Evolutionary conservation across 495 filamentous ascomycete genomes (phyloP).

Genomic region (Penicillium paradoxum): DNA sequence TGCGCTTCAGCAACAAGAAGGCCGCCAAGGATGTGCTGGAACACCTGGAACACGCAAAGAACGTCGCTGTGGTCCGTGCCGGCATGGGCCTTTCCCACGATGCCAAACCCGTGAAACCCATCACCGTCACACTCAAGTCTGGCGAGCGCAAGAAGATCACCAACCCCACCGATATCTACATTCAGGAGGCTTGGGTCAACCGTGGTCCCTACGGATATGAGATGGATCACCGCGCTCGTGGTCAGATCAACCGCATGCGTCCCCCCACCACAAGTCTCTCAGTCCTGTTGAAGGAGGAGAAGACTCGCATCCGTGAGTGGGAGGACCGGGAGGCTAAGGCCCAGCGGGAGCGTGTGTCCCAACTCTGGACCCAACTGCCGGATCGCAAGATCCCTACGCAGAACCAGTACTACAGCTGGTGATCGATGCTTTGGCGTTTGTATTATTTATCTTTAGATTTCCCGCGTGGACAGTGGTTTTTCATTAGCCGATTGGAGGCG

Average conservation of each 20-base stretch:
- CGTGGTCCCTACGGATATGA: conserved; percentile 56
- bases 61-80: conserved; percentile 66
- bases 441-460: conserved; percentile 25
- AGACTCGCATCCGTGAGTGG: conserved; percentile 73
- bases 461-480: conserved; percentile 11
- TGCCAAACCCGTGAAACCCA: conserved; percentile 32
- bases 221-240: conserved; percentile 64
- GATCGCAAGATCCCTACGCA: conserved; percentile 59
- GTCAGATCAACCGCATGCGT: conserved; percentile 54
- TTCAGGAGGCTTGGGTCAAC: conserved; percentile 88
- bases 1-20: conserved; percentile 94
- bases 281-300: conserved; percentile 85
- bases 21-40: conserved; percentile 71
- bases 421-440: conserved; percentile 30
- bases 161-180: conserved; percentile 73
- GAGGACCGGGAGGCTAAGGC: conserved; percentile 71
- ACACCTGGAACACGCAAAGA: conserved; percentile 72
- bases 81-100: conserved; percentile 70
- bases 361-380: conserved; percentile 81
- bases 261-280: conserved; percentile 72
- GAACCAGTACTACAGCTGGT: conserved; percentile 88
- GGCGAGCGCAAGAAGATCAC: conserved; percentile 54
- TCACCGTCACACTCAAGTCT: conserved; percentile 34
- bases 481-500: conserved; percentile 10
- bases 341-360: conserved; percentile 58